A percentile compares a stretch with the other conserved stretches of the same genome.
Conservation (phyloP, 2,329 filamentous ascomycete species). For the Ophiostoma tasmaniense region DNA sequence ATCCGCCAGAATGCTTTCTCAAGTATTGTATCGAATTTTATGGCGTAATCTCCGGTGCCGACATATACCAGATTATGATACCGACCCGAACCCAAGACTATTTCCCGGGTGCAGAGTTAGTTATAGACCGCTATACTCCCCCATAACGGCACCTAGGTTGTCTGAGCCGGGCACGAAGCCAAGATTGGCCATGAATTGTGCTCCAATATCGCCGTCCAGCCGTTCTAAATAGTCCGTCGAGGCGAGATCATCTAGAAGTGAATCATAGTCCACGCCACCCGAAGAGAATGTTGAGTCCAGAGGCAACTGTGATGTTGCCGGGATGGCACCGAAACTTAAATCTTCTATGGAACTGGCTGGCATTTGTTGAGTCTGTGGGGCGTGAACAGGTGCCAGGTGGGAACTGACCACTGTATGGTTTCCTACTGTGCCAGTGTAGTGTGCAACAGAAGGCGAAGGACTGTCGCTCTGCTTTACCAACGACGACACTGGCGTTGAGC, state of each 20-base stretch:
- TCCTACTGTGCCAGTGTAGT: not conserved
- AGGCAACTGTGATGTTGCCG: not conserved
- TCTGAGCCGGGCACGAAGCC: slow-evolving; percentile 50
- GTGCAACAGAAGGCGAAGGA: not conserved
- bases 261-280: slow-evolving; percentile 39
- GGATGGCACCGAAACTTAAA: not conserved
- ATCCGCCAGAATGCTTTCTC: not conserved
- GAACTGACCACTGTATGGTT: not conserved
- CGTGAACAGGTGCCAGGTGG: not conserved
- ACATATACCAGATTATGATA: too few relatives aligned
- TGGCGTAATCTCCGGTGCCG: not conserved
- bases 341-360: not conserved
- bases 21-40: not conserved
- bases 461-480: not conserved
- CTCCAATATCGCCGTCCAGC: slow-evolving; percentile 40
- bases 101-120: not conserved
- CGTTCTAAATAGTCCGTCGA: slow-evolving; percentile 42
- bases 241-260: slow-evolving; percentile 44
- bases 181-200: slow-evolving; percentile 59
- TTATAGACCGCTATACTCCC: slow-evolving; percentile 28
- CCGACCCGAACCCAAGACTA: not conserved
- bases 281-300: not conserved
- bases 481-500: not conserved
- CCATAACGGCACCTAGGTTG: slow-evolving; percentile 25
- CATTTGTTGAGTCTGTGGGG: not conserved